Conservation (phyloP, 257 asterid genomes). For the Coffea eugenioides region DNA sequence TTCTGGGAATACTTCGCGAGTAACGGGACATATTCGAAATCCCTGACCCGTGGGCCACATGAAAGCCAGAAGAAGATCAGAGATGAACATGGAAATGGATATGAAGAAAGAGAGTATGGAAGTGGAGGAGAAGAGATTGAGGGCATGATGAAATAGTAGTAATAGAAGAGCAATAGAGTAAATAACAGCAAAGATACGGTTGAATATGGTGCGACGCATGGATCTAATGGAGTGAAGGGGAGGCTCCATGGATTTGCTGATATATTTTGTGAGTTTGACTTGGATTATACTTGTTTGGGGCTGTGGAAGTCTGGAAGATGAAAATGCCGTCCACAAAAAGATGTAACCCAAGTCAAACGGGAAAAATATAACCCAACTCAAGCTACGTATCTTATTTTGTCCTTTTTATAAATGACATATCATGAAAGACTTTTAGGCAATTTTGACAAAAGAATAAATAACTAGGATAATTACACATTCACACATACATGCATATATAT, state of each 20-base stretch:
- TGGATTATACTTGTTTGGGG: too few species aligned
- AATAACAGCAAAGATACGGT: slow-evolving; percentile 12
- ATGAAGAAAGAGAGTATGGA: not conserved
- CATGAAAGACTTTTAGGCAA: too few species aligned
- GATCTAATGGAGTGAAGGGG: slow-evolving; percentile 9
- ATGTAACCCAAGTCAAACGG: too few species aligned
- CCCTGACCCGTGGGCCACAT: slow-evolving; percentile 59
- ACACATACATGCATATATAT: too few species aligned
- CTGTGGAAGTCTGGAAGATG: too few species aligned
- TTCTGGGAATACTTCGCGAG: slow-evolving; percentile 35
- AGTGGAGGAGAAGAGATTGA: not conserved
- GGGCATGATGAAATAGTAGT: slow-evolving; percentile 13
- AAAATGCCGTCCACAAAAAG: too few species aligned
- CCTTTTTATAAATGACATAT: too few species aligned
- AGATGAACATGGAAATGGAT: slow-evolving; percentile 30
- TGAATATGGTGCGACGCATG: not conserved
- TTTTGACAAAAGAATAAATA: too few species aligned
- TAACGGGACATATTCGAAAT: slow-evolving; percentile 45
- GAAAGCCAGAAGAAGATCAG: slow-evolving; percentile 47
- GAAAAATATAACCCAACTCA: too few species aligned
- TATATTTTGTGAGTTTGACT: not conserved
- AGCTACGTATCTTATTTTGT: too few species aligned
- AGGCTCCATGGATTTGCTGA: slow-evolving; percentile 7
- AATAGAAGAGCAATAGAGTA: slow-evolving; percentile 11
- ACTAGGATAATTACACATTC: too few species aligned